Evolutionary conservation across 164 flowering plant genomes (phyloP).

Genomic region (Annona squamosa): DNA sequence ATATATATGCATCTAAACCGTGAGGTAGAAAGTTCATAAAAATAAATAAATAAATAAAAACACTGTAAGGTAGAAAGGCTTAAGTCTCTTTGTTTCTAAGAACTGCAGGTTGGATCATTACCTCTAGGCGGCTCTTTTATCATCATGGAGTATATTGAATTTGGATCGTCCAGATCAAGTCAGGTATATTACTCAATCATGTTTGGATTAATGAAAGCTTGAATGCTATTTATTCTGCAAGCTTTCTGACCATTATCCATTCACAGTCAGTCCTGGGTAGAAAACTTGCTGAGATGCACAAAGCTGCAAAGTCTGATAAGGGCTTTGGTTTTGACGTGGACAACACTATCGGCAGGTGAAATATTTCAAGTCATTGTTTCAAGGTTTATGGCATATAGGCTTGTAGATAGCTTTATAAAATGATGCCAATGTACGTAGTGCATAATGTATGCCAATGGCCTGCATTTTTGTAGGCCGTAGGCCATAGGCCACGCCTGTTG

Average conservation of each 20-base stretch:
- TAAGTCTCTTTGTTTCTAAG: constrained; percentile 9
- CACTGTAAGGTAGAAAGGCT: neutral
- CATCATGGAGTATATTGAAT: constrained; percentile 89
- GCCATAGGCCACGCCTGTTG: too few relatives aligned
- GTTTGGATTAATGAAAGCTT: neutral
- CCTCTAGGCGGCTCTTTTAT: constrained; percentile 87
- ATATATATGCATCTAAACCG: neutral
- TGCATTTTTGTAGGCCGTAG: too few relatives aligned
- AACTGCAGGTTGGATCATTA: constrained; percentile 66
- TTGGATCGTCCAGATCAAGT: constrained; percentile 70
- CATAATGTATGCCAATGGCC: too few relatives aligned
- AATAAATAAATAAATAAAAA: too few relatives aligned
- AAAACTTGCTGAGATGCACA: constrained; percentile 95
- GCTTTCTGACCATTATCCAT: constrained; percentile 9
- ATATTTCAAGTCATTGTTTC: neutral
- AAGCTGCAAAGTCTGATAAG: constrained; percentile 67
- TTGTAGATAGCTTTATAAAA: neutral
- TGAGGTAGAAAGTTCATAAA: too few relatives aligned
- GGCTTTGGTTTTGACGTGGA: constrained; percentile 90
- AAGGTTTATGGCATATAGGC: neutral
- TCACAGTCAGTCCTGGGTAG: constrained; percentile 69
- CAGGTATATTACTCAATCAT: constrained; percentile 48
- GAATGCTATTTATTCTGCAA: neutral
- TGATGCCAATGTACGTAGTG: neutral
- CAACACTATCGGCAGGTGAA: constrained; percentile 95